Percentiles rank a stretch among this genome's conserved stretches.
Conservation (phyloP, 306 rosid genomes). For the Citrullus colocynthis region DNA sequence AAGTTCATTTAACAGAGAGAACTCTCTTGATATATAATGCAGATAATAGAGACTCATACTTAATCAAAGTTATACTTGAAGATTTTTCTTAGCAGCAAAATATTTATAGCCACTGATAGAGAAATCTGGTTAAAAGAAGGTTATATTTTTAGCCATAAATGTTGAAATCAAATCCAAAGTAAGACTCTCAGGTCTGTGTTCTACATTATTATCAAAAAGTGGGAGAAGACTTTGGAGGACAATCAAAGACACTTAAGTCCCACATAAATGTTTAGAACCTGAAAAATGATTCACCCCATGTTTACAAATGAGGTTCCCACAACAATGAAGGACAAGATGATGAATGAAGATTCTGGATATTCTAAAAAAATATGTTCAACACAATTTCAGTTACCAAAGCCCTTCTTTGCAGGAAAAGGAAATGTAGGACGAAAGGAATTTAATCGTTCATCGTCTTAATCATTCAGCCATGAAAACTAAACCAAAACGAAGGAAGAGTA, state of each 20-base stretch:
- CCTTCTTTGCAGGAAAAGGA: background rate
- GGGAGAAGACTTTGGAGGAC: background rate
- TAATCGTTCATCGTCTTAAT: background rate
- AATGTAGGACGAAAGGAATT: background rate
- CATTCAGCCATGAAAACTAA: background rate
- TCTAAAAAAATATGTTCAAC: background rate
- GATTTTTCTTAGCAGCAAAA: background rate
- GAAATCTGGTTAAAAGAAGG: background rate
- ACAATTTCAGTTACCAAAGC: background rate
- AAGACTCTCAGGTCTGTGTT: background rate
- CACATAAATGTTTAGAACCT: background rate
- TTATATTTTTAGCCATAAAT: background rate
- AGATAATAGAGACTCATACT: background rate
- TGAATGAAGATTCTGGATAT: background rate
- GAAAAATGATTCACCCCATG: background rate
- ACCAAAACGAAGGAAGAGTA: background rate
- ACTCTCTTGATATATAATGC: background rate
- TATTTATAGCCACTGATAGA: background rate
- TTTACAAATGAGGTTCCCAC: background rate
- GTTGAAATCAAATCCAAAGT: background rate
- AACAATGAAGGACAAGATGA: background rate
- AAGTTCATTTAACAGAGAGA: background rate
- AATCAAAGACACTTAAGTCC: background rate
- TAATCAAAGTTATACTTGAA: background rate
- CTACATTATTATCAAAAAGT: background rate